Percentiles rank a stretch among this genome's conserved stretches.
phyloP scores from a whole-genome alignment of 805 yeast genomes.

The Saturnispora quitensis region DNA sequence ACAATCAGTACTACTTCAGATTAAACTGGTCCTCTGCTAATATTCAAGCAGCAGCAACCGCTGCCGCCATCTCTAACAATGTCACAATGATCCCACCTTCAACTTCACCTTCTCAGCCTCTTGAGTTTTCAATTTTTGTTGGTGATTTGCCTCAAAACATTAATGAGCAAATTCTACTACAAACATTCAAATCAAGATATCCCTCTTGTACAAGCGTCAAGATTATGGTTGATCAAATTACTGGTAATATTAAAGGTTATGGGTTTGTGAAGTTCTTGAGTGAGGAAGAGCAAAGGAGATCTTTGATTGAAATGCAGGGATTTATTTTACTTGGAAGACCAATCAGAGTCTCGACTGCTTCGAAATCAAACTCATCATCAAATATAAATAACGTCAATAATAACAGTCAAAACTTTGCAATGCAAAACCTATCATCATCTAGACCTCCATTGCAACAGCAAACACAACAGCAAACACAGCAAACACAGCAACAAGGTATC shows the following conservation, averaged over 20 bases:
- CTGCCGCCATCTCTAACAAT: slow-evolving; percentile 10
- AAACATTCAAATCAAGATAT: slow-evolving; percentile 57
- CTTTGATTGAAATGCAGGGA: slow-evolving; percentile 78
- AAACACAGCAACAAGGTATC: slow-evolving; percentile 2
- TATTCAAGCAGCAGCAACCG: slow-evolving; percentile 17
- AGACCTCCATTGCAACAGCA: slow-evolving; percentile 8
- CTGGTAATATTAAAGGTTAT: slow-evolving; percentile 72
- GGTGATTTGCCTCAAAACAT: slow-evolving; percentile 76
- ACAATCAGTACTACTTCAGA: slow-evolving; percentile 45
- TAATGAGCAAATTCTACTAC: slow-evolving; percentile 54
- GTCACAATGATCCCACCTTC: slow-evolving; percentile 5
- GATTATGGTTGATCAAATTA: slow-evolving; percentile 63
- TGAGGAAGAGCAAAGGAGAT: slow-evolving; percentile 59
- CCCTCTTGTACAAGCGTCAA: slow-evolving; percentile 71
- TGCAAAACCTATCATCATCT: neutral
- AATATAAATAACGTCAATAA: neutral
- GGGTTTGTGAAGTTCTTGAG: slow-evolving; percentile 78
- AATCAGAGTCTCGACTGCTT: slow-evolving; percentile 66
- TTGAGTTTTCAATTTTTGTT: slow-evolving; percentile 66
- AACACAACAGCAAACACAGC: slow-evolving; percentile 7
- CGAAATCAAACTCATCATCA: slow-evolving; percentile 23
- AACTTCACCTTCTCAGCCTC: slow-evolving; percentile 8
- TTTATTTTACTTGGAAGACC: slow-evolving; percentile 61
- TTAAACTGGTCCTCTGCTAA: slow-evolving; percentile 68
- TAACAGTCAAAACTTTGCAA: neutral